A percentile compares a stretch with the other conserved stretches of the same genome.
phyloP scores from a whole-genome alignment of 305 asterid species.

The Fraxinus paxiana region DNA sequence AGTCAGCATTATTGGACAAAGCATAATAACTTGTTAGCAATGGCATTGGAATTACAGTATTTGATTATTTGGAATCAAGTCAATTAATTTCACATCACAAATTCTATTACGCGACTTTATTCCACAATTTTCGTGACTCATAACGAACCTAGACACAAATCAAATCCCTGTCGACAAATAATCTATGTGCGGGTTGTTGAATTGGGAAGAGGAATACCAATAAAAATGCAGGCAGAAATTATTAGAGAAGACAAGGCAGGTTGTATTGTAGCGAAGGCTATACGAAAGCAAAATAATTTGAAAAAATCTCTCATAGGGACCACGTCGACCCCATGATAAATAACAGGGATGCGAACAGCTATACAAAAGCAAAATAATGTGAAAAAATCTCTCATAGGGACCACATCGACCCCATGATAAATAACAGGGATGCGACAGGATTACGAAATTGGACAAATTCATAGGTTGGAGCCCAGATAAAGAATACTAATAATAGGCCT shows the following conservation, averaged over 20 bases:
- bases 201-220: not conserved
- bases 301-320: not conserved
- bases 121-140: not conserved
- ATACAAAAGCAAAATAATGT: not conserved
- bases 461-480: not conserved
- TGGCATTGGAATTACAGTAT: not conserved
- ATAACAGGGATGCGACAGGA: not conserved
- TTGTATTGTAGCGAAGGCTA: not conserved
- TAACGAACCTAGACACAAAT: not conserved
- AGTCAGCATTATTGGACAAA: slow-evolving; percentile 3
- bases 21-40: not conserved
- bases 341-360: not conserved
- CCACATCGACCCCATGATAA: not conserved
- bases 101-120: not conserved
- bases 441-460: not conserved
- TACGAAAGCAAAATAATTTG: not conserved
- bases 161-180: not conserved
- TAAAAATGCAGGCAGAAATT: not conserved
- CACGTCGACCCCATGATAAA: not conserved
- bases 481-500: not conserved
- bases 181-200: not conserved
- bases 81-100: not conserved
- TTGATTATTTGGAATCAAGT: not conserved
- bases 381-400: not conserved
- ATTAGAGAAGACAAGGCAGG: not conserved